phyloP scores from a whole-genome alignment of 2,329 filamentous ascomycete genomes.

The Rutstroemia sp. region DNA sequence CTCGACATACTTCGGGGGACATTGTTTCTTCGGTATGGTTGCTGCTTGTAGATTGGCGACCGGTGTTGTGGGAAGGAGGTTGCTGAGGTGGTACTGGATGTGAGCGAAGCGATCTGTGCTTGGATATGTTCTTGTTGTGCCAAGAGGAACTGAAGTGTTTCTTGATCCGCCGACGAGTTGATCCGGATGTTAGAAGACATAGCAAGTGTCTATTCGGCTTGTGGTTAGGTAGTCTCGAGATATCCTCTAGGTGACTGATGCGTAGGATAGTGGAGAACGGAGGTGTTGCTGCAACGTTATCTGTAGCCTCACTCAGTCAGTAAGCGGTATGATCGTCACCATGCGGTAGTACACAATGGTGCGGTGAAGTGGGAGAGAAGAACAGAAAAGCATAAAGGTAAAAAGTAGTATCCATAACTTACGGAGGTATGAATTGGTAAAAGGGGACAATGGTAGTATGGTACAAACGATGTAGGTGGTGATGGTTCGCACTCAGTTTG shows the following conservation, averaged over 20 bases:
- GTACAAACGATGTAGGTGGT: too few species aligned
- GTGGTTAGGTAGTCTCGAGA: slow-evolving; percentile 6
- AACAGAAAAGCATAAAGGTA: not conserved
- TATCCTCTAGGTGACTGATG: not conserved
- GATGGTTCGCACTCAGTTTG: too few species aligned
- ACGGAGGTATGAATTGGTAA: slow-evolving; percentile 3
- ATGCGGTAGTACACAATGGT: not conserved
- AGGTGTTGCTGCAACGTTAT: slow-evolving; percentile 9
- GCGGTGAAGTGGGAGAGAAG: not conserved
- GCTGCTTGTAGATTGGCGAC: slow-evolving; percentile 25
- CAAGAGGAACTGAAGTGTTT: slow-evolving; percentile 20
- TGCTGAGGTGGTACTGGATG: slow-evolving; percentile 7
- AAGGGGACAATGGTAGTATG: slow-evolving; percentile 1
- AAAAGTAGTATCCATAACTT: slow-evolving; percentile 6
- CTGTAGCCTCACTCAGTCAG: slow-evolving; percentile 20
- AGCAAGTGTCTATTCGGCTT: slow-evolving; percentile 10
- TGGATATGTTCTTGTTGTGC: slow-evolving; percentile 22
- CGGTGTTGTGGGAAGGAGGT: slow-evolving; percentile 17
- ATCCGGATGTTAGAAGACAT: slow-evolving; percentile 21
- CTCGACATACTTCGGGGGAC: slow-evolving; percentile 26
- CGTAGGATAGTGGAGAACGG: slow-evolving; percentile 9
- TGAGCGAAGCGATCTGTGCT: slow-evolving; percentile 20
- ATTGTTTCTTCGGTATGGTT: slow-evolving; percentile 19
- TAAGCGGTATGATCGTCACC: slow-evolving; percentile 1
- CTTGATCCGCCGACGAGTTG: slow-evolving; percentile 17